A percentile compares a stretch with the other conserved stretches of the same genome.
Conservation (phyloP, 305 asterid species). For the Stenogyne calaminthoides region DNA sequence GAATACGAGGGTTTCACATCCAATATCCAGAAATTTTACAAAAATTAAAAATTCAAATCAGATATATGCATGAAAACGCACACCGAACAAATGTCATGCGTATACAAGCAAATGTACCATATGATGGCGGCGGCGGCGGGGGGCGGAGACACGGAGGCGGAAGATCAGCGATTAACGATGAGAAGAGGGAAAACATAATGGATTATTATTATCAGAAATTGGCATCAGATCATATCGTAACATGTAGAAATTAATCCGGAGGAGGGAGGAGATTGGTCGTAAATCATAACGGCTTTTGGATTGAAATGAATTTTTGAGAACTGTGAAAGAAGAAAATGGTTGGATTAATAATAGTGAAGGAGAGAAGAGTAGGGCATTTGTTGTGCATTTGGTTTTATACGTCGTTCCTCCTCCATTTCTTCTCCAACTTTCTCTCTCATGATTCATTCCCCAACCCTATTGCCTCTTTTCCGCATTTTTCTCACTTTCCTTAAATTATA, state of each 20-base stretch:
- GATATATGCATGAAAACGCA: conserved; percentile 18
- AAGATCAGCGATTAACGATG: conserved; percentile 18
- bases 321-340: background rate
- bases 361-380: background rate
- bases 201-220: conserved; percentile 2
- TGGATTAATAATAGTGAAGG: background rate
- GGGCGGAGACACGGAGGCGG: conserved; percentile 30
- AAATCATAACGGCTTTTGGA: background rate
- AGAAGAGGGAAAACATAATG: conserved; percentile 16
- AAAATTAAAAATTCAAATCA: background rate
- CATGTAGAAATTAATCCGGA: background rate
- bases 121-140: conserved; percentile 31
- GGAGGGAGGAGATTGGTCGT: background rate
- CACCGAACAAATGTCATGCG: background rate
- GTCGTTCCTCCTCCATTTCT: background rate
- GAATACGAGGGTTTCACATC: background rate
- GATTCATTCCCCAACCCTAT: background rate
- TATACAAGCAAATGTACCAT: conserved; percentile 15
- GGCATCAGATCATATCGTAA: background rate
- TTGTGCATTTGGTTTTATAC: background rate
- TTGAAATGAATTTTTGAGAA: background rate
- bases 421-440: background rate
- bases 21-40: background rate
- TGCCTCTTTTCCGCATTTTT: background rate
- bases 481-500: no score